Evolutionary conservation across 2,329 filamentous ascomycete genomes (phyloP), one percentile per base, ranked within the genome.

Genomic region (Colletotrichum sp.): DNA sequence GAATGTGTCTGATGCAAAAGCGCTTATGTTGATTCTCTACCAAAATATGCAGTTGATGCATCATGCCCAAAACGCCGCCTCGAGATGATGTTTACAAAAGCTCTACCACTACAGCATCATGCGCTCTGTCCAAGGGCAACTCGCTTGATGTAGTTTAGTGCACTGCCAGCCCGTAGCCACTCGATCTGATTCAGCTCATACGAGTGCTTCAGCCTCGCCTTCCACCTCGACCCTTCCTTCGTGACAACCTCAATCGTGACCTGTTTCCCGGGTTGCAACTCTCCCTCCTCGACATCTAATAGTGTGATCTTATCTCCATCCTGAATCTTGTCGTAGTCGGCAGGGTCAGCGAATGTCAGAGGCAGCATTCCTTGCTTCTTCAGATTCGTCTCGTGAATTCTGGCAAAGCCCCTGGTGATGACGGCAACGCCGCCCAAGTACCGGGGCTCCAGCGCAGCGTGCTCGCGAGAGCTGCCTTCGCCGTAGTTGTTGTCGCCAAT

Each of bases 301-400:
- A 78, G 60, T 2, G 57, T 66, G 18, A 78, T 36, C 1, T 8
- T 16, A n/a, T 78, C 78, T 4, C 71, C 75, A 7, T 65, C 48
- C 26, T 52, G 8, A 6, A 96, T 94, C 88, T 91, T 94, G 82
- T 95, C 94, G 84, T 96, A 96, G 83, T 95, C 94, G 81, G 89
- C 92, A 70, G 93, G 92, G 82, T 95, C 89, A 71, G 89, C 84
- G 88, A 96, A 95, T 75, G 93, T 95, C 79, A 96, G 88, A 80
- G 81, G 78, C 16, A 82, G 75, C 79, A 82, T 80, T 1, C 78
- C 81, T 89, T 96, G 95, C 92, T 97, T 97, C 93, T 97, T 97
- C 85, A 98, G 89, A 89, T 97, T 97, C 85, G 95, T 96, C 90
- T 97, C 95, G 90, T 97, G 95, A 83, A 97, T 97, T 90, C 95